A percentile compares a stretch with the other conserved stretches of the same genome.
Evolutionary conservation across 352 stramenopile species (phyloP).

Genomic region (Aphanomyces euteiches): DNA sequence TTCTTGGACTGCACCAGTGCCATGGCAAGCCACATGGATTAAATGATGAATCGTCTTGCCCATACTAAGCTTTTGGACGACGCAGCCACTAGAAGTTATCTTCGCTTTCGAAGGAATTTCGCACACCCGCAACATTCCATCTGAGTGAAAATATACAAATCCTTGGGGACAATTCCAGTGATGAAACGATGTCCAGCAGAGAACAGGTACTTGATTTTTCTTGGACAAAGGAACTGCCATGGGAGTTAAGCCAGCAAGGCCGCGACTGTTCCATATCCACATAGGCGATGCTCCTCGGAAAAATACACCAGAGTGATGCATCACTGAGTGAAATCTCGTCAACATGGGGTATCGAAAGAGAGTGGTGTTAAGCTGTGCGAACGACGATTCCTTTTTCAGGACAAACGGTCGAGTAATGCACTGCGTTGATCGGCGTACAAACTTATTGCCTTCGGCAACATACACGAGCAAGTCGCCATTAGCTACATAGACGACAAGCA

Average conservation of each 20-base stretch:
- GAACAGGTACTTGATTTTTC: constrained; percentile 64
- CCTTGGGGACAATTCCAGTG: constrained; percentile 86
- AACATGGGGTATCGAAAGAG: constrained; percentile 87
- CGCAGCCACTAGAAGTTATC: constrained; percentile 63
- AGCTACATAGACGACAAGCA: constrained; percentile 77
- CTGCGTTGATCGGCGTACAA: constrained; percentile 61
- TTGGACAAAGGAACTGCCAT: constrained; percentile 63
- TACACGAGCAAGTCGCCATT: constrained; percentile 85
- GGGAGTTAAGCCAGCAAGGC: constrained; percentile 57
- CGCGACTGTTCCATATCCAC: constrained; percentile 75
- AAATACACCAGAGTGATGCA: constrained; percentile 80
- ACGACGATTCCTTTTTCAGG: constrained; percentile 43
- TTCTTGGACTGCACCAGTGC: constrained; percentile 70
- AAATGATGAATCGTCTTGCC: constrained; percentile 73
- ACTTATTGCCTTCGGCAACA: constrained; percentile 44
- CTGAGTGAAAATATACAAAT: constrained; percentile 86
- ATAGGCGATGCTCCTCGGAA: constrained; percentile 80
- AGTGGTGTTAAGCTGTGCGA: constrained; percentile 35
- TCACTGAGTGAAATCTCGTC: constrained; percentile 75
- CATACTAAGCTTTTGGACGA: constrained; percentile 77
- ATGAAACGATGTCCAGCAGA: constrained; percentile 84
- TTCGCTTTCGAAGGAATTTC: constrained; percentile 74
- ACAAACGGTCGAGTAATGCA: constrained; percentile 74
- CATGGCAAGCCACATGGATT: constrained; percentile 69
- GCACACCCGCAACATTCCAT: constrained; percentile 70